Evolutionary conservation across 306 rosid genomes (phyloP), one percentile per base, ranked within the genome.

Genomic region (Lagenaria siceraria): DNA sequence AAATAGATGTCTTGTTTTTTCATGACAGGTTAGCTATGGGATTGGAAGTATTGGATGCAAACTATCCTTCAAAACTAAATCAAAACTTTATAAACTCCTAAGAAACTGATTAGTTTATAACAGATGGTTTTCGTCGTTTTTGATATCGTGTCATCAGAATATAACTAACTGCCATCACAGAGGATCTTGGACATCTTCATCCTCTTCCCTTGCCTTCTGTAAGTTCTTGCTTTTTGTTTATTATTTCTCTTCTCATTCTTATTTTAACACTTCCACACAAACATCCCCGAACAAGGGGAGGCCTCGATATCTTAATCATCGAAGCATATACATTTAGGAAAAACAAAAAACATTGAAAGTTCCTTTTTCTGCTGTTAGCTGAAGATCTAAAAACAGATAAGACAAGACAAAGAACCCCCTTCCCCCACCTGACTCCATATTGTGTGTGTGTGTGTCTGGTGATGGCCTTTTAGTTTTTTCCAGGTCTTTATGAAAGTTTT

Each of bases 41-140:
- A 75, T 75, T 82, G 82, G 85, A 71, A 79, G 83, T 82, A 31
- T 79, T 70, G 76, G 82, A 22, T 88, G 78, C 75, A 80, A 68
- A 84, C 79, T 76, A 29, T 74, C 22, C 77, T 82, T 80, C 81
- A 81, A 69, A 56, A 78, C 80, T 48, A 46, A 10, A 71, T 10
- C 78, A 24, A 61, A 53, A 70, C 29, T 75, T 62, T 63, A 70
- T 59, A n/a, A 42, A 46, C 83, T 79, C 69, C 54, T 82, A 51
- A 64, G 64, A 12, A 42, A 63, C 83, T 82, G 86, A 88, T 79
- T 78, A 81, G 87, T 75, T 89, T 52, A 48, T 68, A 65, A 53
- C 58, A 48, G 40, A 46, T 71, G 35, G 22, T 27, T 43, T 46
- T n/a, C 72, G 10, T 36, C 25, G 19, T 65, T 36, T 65, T 19